phyloP scores from a whole-genome alignment of 495 filamentous ascomycete genomes.

The Talaromyces trachyspermus region DNA sequence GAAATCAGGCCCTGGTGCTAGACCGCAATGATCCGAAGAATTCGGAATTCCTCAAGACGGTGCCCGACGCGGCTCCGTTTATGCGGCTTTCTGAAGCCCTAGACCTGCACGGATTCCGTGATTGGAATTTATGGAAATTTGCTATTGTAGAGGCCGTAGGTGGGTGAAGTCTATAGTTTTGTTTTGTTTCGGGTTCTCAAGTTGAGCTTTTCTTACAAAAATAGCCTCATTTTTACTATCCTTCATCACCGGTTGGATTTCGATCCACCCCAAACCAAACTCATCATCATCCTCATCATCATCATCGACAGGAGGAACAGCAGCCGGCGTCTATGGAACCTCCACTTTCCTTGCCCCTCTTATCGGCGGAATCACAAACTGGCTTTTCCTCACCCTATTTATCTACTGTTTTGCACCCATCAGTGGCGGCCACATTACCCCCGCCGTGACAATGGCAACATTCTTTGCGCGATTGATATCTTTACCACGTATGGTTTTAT shows the following conservation, averaged over 20 bases:
- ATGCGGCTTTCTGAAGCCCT: conserved; percentile 33
- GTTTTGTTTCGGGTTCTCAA: too few species aligned
- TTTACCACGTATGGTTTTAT: conserved; percentile 37
- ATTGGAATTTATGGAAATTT: conserved; percentile 39
- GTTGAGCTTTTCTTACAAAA: too few species aligned
- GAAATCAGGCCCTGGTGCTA: conserved; percentile 39
- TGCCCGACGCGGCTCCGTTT: conserved; percentile 39
- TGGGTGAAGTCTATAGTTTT: conserved; percentile 10
- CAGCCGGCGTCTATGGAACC: conserved; percentile 7
- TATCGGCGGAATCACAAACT: conserved; percentile 36
- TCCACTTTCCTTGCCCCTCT: conserved; percentile 19
- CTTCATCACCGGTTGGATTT: background rate
- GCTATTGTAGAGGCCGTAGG: conserved; percentile 33
- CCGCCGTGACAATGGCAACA: conserved; percentile 44
- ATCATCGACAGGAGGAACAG: background rate
- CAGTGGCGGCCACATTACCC: conserved; percentile 47
- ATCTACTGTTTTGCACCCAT: conserved; percentile 44
- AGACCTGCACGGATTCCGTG: conserved; percentile 27
- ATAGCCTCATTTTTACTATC: background rate
- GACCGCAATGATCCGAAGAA: conserved; percentile 31
- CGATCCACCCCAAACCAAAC: background rate
- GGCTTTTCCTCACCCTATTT: conserved; percentile 39
- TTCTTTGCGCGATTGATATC: conserved; percentile 43
- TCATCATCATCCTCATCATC: background rate
- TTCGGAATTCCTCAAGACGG: conserved; percentile 22